Conservation (phyloP, 148 eudicot species). For the Fagopyrum homotropicum region DNA sequence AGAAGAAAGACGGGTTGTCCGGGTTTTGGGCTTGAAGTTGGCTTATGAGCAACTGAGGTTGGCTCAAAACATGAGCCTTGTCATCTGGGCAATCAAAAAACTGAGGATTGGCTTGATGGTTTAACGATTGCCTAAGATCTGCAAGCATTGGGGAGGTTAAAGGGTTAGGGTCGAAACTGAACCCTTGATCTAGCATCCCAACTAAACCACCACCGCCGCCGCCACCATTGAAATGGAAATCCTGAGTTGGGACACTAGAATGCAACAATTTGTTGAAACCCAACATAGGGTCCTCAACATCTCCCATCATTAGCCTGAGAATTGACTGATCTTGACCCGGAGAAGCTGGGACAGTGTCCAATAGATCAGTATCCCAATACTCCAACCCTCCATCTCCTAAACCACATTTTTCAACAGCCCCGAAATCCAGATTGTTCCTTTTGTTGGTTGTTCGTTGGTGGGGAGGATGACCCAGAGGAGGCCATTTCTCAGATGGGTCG, state of each 20-base stretch:
- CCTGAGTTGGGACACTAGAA: conserved; percentile 11
- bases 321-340: conserved; percentile 52
- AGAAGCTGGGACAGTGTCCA: conserved; percentile 29
- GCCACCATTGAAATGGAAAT: conserved; percentile 24
- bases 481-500: conserved; percentile 39
- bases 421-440: conserved; percentile 20
- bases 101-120: conserved; percentile 13
- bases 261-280: conserved; percentile 53
- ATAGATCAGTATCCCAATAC: conserved; percentile 66
- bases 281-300: conserved; percentile 55
- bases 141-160: not conserved
- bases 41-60: conserved; percentile 41
- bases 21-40: conserved; percentile 38
- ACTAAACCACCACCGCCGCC: conserved; percentile 30
- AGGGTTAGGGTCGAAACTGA: conserved; percentile 9
- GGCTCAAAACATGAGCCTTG: conserved; percentile 37
- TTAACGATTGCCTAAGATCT: not conserved
- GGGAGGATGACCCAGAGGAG: not conserved
- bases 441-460: not conserved
- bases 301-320: conserved; percentile 69
- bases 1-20: conserved; percentile 42
- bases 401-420: conserved; percentile 30
- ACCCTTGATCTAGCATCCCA: conserved; percentile 53
- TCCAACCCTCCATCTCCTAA: conserved; percentile 34
- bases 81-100: conserved; percentile 29